Conservation (phyloP, 768 basidiomycete species). For the Pleurotus pulmonarius region DNA sequence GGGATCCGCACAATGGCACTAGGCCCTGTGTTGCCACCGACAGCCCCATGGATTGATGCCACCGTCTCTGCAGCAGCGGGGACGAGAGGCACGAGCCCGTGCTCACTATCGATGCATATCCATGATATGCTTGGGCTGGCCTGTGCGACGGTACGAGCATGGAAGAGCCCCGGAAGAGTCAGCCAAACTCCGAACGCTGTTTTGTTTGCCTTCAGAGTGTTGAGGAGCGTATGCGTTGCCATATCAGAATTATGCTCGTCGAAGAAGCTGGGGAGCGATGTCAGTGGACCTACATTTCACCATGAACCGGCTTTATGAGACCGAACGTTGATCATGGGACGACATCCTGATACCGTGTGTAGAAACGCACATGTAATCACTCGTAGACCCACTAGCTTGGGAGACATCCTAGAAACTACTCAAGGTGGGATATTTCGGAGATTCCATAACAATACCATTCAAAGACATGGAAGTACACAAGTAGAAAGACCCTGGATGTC, state of each 20-base stretch:
- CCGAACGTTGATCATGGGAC: background rate
- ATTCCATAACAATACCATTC: too few species aligned
- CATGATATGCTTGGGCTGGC: slow-evolving; percentile 56
- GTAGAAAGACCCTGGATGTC: too few species aligned
- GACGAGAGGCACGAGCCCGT: slow-evolving; percentile 53
- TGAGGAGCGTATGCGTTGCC: slow-evolving; percentile 51
- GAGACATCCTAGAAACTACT: too few species aligned
- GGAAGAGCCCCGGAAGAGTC: slow-evolving; percentile 53
- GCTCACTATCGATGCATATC: slow-evolving; percentile 68
- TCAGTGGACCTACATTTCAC: background rate
- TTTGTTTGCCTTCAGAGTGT: slow-evolving; percentile 48
- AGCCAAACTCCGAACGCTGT: slow-evolving; percentile 70
- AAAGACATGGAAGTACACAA: too few species aligned
- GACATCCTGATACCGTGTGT: too few species aligned
- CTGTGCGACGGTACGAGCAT: slow-evolving; percentile 55
- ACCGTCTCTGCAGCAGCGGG: slow-evolving; percentile 56
- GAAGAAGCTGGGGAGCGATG: background rate
- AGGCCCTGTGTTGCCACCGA: slow-evolving; percentile 30
- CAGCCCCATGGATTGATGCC: slow-evolving; percentile 46
- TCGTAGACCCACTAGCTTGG: too few species aligned
- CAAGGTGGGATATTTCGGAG: too few species aligned
- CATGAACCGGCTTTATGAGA: background rate
- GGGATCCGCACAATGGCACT: slow-evolving; percentile 61
- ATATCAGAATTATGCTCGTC: slow-evolving; percentile 21
- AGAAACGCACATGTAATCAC: too few species aligned